phyloP scores from a whole-genome alignment of 495 filamentous ascomycete species.

The Penicillium lividum region DNA sequence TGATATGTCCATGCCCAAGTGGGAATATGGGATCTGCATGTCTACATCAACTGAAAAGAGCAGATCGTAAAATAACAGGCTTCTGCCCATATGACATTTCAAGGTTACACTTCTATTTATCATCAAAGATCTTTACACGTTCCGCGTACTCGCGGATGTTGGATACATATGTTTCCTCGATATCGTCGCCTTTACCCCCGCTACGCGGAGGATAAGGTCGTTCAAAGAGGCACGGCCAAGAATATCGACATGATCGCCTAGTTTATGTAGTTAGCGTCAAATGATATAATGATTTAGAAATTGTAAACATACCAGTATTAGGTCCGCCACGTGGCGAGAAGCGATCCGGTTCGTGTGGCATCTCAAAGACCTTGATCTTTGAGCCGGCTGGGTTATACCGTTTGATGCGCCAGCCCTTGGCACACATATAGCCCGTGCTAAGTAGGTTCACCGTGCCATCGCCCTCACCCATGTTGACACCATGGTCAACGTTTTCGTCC shows the following conservation, averaged over 20 bases:
- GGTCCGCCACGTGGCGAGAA: constrained; percentile 91
- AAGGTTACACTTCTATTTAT: constrained; percentile 35
- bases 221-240: constrained; percentile 85
- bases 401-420: constrained; percentile 86
- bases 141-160: constrained; percentile 80
- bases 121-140: constrained; percentile 73
- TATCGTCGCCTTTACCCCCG: constrained; percentile 80
- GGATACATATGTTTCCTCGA: constrained; percentile 75
- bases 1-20: too few relatives aligned
- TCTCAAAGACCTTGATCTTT: constrained; percentile 84
- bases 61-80: not conserved
- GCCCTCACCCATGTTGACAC: constrained; percentile 89
- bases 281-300: not conserved
- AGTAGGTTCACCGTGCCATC: constrained; percentile 92
- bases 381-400: constrained; percentile 87
- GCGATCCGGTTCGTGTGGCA: constrained; percentile 92
- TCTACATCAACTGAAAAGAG: not conserved
- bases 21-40: too few relatives aligned
- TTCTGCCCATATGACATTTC: constrained; percentile 1
- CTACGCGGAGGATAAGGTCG: constrained; percentile 84
- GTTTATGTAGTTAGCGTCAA: not conserved
- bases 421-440: constrained; percentile 93
- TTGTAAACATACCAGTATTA: constrained; percentile 68
- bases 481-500: constrained; percentile 71
- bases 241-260: constrained; percentile 94